phyloP scores from a whole-genome alignment of 176 grass and related monocot genomes.

The Carex cristatella region DNA sequence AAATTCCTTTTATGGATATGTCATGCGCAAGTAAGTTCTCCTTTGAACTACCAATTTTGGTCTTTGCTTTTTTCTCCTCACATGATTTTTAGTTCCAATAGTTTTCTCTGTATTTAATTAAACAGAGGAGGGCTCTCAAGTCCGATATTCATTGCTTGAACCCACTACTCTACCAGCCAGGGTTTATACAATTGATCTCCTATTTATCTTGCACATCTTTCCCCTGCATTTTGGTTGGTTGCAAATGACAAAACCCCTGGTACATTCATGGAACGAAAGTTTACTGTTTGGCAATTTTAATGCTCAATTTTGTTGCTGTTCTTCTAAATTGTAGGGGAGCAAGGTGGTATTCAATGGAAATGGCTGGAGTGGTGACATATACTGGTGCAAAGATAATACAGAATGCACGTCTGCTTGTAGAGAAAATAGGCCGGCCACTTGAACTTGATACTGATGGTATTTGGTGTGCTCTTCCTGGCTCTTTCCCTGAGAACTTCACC shows the following conservation, averaged over 20 bases:
- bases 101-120: constrained; percentile 2
- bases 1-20: constrained; percentile 99
- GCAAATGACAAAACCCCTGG: background rate
- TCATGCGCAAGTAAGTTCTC: constrained; percentile 89
- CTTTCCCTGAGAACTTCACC: constrained; percentile 95
- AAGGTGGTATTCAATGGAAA: constrained; percentile 99
- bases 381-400: constrained; percentile 98
- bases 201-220: background rate
- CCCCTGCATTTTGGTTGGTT: constrained; percentile 5
- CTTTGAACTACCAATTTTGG: constrained; percentile 3
- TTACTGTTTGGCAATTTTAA: constrained; percentile 10
- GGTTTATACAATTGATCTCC: background rate
- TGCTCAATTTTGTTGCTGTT: constrained; percentile 29
- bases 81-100: background rate
- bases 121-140: background rate
- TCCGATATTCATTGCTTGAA: background rate
- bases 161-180: background rate
- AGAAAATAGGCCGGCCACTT: constrained; percentile 93
- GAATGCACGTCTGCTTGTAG: constrained; percentile 87
- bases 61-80: background rate
- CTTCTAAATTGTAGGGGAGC: constrained; percentile 56
- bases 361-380: constrained; percentile 99
- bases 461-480: constrained; percentile 95
- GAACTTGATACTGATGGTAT: constrained; percentile 98
- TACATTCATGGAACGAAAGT: background rate